Base-by-base conservation (phyloP, 2,329 filamentous ascomycete genomes). In the Karstenula rhodostoma region DNA sequence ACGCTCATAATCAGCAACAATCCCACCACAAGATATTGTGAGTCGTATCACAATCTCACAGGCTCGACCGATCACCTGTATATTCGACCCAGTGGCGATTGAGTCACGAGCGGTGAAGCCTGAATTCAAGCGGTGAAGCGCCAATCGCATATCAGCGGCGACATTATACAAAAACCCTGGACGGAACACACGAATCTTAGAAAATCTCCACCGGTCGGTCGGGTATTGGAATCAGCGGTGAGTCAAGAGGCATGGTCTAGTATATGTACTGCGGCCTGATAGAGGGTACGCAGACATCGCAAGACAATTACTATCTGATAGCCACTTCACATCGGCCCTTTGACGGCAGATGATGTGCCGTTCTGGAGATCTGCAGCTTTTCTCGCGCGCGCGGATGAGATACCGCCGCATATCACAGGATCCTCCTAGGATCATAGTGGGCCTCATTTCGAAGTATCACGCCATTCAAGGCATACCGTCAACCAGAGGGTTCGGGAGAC, bases 21-120 rank as follows among this genome's bases (percentile, higher is more conserved):
- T 23, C 19, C 42, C n/a, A 13, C 3, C 7, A 7, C n/a, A 23
- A 13, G 19, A 8, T 12, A 44, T 44, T 22, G 10, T 19, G 19
- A 22, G 6, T 19, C 19, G 19, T 4, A 19, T n/a, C n/a, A 15
- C 37, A 40, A 23, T 44, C 19, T 22, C 42, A 44, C 19, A 0
- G 3, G 19, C 44, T 29, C 23, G 42, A 23, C 19, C n/a, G 19
- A 44, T 22, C 42, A 44, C 19, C 19, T 22, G 42, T 22, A 10
- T 23, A 22, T 22, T 12, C 19, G 42, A 44, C 9, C 19, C 23
- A 22, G 2, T 44, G 8, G 42, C 12, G 42, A 10, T 32, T 9
- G 42, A 44, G 42, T 23, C 42, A 44, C 37, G 19, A 47, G 48
- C 48, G 32, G 48, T 40, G 48, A 40, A 32, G 48, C 48, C 32